Conservation (phyloP, 2,329 filamentous ascomycete genomes). For the Exophiala alcalophila region DNA sequence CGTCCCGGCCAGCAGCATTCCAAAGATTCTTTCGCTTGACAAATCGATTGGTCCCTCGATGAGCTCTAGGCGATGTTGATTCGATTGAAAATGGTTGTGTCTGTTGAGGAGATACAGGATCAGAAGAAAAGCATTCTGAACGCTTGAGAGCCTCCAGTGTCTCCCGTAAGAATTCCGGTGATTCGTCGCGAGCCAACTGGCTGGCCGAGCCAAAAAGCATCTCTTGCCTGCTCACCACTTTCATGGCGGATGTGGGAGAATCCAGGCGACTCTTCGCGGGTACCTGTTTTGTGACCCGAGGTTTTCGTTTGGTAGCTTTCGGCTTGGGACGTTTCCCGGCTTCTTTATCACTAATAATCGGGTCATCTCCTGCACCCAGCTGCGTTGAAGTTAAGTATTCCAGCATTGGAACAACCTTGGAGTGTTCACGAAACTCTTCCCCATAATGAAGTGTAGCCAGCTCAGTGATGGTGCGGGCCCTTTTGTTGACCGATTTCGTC, state of each 20-base stretch:
- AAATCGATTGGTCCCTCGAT: conserved; percentile 36
- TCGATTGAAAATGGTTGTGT: conserved; percentile 24
- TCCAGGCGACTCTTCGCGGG: conserved; percentile 52
- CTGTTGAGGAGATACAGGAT: conserved; percentile 21
- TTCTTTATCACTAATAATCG: not conserved
- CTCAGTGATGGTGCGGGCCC: conserved; percentile 72
- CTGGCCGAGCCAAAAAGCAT: conserved; percentile 85
- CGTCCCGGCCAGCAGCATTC: conserved; percentile 66
- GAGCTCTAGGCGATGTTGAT: conserved; percentile 31
- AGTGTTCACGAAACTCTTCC: conserved; percentile 35
- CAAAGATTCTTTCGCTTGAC: conserved; percentile 55
- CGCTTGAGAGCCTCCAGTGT: conserved; percentile 60
- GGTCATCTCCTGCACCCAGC: conserved; percentile 7
- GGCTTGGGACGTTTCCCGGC: conserved; percentile 24
- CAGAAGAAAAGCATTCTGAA: conserved; percentile 47
- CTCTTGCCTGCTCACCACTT: conserved; percentile 65
- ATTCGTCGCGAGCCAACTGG: conserved; percentile 71
- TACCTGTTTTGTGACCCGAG: conserved; percentile 30
- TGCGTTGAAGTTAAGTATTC: conserved; percentile 46
- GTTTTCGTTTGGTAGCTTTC: conserved; percentile 14
- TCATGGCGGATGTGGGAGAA: conserved; percentile 66
- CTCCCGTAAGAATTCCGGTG: conserved; percentile 62
- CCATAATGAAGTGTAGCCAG: conserved; percentile 70
- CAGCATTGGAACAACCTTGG: conserved; percentile 39
- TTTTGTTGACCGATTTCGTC: conserved; percentile 62